Evolutionary conservation across 768 basidiomycete genomes (phyloP), one percentile per base, ranked within the genome.

Genomic region (Xanthoconium purpureum): DNA sequence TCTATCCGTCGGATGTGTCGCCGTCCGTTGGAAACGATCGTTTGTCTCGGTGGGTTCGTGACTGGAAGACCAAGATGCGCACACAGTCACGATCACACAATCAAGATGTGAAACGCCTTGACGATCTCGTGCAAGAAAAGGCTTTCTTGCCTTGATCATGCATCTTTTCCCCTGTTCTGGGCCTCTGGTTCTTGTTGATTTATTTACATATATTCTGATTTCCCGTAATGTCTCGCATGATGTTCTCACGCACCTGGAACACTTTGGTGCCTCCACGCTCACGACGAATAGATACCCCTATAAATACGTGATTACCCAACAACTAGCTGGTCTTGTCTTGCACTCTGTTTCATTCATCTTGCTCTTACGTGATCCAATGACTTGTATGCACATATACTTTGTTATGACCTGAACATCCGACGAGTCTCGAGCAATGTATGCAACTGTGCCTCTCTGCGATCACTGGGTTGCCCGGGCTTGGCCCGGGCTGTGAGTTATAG

Each of bases 61-160:
- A 87, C 57, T 88, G 82, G 85, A 80, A 84, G 55, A 75, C 76
- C 4, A 85, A 79, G 71, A 80, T 88, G 44, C 78, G 80, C 52
- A 71, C 83, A 36, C 71, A 75, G 2, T 84, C 85, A 24, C 78
- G 78, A 42, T 79, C 82, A 42, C 71, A 75, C 50, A 75, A 78
- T 56, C 80, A 76, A 47, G 76, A 76, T 53, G 71, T 76, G 59
- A 75, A 77, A 62, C 73, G 78, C 63, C 70, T 84, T 54, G 73
- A 79, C 51, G 71, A 77, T 47, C 77, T 85, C 20, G 77, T 84
- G 11, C 75, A 79, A 47, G 85, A 85, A 72, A 88, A 87, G 57
- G 57, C 63, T 18, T 63, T n/a, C 46, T 56, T 64, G 52, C 66
- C 69, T 64, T 71, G 18, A 71, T 54, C 37, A 65, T 47, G 24